Percentiles rank a stretch among this genome's conserved stretches.
phyloP scores from a whole-genome alignment of 164 flowering plant genomes.

The Berberis vulgaris region DNA sequence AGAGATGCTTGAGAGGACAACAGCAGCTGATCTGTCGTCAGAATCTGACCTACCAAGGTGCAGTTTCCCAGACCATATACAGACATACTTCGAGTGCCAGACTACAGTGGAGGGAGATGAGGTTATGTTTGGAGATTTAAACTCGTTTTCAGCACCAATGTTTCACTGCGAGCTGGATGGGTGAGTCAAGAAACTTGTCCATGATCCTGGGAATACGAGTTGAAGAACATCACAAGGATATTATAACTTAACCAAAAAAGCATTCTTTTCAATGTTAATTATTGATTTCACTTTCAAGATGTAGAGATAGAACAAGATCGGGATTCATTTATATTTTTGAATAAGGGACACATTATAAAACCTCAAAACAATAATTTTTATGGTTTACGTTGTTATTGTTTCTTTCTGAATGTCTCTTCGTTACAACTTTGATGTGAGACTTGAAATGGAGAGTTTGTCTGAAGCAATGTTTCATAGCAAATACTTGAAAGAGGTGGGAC shows the following conservation, averaged over 20 bases:
- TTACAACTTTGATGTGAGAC: too few relatives aligned
- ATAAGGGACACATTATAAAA: background rate
- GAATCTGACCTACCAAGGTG: conserved; percentile 34
- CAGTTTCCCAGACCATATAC: conserved; percentile 63
- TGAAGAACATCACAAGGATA: background rate
- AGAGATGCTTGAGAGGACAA: conserved; percentile 56
- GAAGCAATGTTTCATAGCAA: too few relatives aligned
- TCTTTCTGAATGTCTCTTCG: too few relatives aligned
- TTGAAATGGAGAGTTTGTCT: too few relatives aligned
- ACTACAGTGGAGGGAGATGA: conserved; percentile 11
- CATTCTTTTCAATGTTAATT: conserved; percentile 1
- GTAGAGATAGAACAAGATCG: background rate
- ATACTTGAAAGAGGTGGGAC: too few relatives aligned
- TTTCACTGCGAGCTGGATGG: conserved; percentile 35
- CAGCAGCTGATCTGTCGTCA: conserved; percentile 23
- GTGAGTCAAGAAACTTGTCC: background rate
- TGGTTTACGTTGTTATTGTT: too few relatives aligned
- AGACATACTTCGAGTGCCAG: conserved; percentile 39
- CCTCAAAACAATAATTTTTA: background rate
- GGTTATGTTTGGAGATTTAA: conserved; percentile 26
- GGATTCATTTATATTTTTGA: conserved; percentile 1
- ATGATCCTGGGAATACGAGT: background rate
- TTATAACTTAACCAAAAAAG: background rate
- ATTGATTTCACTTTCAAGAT: conserved; percentile 1
- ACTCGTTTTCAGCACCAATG: conserved; percentile 29